Base-by-base conservation (phyloP, 2,329 filamentous ascomycete species). In the Cladorrhinum sp. region DNA sequence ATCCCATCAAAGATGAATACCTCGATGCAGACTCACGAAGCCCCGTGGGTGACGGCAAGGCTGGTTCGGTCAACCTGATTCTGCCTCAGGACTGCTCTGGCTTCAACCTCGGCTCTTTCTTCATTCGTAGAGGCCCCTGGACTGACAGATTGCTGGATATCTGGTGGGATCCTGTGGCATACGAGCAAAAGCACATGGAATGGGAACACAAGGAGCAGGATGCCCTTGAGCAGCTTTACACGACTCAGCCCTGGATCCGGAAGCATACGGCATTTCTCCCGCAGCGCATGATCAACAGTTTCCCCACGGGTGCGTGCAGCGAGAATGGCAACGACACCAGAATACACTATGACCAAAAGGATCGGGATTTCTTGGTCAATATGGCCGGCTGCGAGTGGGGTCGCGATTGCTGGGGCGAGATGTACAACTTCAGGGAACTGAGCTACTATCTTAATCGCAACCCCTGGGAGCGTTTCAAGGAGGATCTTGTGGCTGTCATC, bases 131-230 rank as follows among this genome's bases (percentile, higher is more conserved):
- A 62, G 91, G 91, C 69, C 80, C 86, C 24, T 99, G 93, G 91
- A 91, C 93, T 0, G 93, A 98, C 70, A 88, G 92, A 3, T 78
- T 99, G 18, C 84, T 99, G 36, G 95, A 99, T 71, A 84, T 96
- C 56, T 99, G 95, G 95, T 99, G 95, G 95, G 95, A 99, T 70
- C 95, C 95, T 0, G 93, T 98, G 27, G 86, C 89, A 60, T 99
- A 99, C 74, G 95, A 99, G 77, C 95, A 99, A 77, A 96, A 92
- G 73, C 95, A 99, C 74, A 97, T 97, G 93, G 85, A 95, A 64
- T 99, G 95, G 95, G 93, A 95, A 71, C 95, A 99, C 80, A 98
- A 98, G 74, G 95, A 99, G 75, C 95, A 99, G 76, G 93, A 98
- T 72, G 92, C 93, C 1, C 79, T 99, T 48, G 93, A 97, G 77